These are phyloP conservation scores for Trichothecium sympodiale DNA, from an alignment of 2,329 filamentous ascomycete species.

Conservation along the genomic window DNA sequence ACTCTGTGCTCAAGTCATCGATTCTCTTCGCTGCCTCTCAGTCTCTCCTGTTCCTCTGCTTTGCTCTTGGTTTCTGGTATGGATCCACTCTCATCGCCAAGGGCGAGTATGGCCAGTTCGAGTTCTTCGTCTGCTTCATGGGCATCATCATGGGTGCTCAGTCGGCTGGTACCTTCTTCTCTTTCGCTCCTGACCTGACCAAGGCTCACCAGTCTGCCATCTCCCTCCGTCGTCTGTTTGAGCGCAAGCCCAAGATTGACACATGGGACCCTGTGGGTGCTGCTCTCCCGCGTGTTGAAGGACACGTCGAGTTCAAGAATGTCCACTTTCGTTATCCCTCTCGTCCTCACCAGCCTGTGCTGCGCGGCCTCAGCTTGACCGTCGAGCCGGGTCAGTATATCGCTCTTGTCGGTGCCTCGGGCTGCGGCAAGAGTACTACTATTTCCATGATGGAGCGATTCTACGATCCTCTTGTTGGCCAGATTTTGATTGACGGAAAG, in stretches of 20 bases:
- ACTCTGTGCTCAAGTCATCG: constrained; percentile 67
- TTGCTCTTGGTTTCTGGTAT: constrained; percentile 89
- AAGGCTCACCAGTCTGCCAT: constrained; percentile 80
- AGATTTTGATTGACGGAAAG: constrained; percentile 70
- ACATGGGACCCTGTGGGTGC: constrained; percentile 57
- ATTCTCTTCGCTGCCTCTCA: constrained; percentile 75
- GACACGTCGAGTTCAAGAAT: constrained; percentile 77
- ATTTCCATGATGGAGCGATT: constrained; percentile 89
- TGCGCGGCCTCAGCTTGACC: neutral
- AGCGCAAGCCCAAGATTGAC: constrained; percentile 66
- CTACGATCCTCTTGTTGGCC: constrained; percentile 78
- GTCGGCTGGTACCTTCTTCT: constrained; percentile 81
- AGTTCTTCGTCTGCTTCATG: constrained; percentile 88
- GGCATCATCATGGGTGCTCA: constrained; percentile 86
- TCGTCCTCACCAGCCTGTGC: constrained; percentile 42
- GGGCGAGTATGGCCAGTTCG: constrained; percentile 63
- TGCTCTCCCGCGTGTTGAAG: constrained; percentile 48
- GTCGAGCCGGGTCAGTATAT: neutral
- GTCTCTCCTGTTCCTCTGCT: constrained; percentile 70
- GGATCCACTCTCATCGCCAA: constrained; percentile 66
- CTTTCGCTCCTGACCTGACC: constrained; percentile 83
- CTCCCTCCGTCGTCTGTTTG: constrained; percentile 73
- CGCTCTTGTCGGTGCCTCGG: constrained; percentile 80
- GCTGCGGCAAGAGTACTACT: constrained; percentile 89
- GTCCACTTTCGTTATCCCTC: constrained; percentile 94